Evolutionary conservation across 2,329 filamentous ascomycete genomes (phyloP), one percentile per base, ranked within the genome.

Genomic region (Lecanicillium sp.): DNA sequence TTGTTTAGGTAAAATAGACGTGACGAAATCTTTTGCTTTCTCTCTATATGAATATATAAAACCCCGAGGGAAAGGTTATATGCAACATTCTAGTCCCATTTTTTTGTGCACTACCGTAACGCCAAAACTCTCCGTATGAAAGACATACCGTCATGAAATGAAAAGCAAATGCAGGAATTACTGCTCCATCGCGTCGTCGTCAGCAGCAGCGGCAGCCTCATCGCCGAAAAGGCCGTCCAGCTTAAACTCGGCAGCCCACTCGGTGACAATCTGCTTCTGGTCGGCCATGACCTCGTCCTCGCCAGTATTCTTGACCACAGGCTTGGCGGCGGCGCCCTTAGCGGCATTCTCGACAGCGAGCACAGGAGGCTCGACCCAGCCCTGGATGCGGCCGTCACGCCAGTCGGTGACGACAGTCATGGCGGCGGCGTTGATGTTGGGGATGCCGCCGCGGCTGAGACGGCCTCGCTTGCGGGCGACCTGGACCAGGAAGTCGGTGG

Each of bases 321-420:
- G 48, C 28, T 56, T 61, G 5, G 51, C 48, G 5, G 51, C 49
- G 3, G 56, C 47, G 6, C 52, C 51, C 3, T 52, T 49, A 17
- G 49, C 51, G 25, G 57, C 50, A 17, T 48, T 53, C n/a, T 70
- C 69, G 33, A 83, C 72, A 14, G 75, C 65, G 43, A 87, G 62
- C 27, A 74, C 71, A 7, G 89, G 88, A 3, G 87, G 76, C 51
- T 88, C 84, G 34, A 81, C 77, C 89, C 89, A 95, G 41, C 89
- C 89, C 63, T 94, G 87, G 52, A 98, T 94, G 37, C 92, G 79
- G 18, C 89, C 90, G 58, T 97, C 90, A 50, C 92, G 78, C 87
- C 92, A 94, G 67, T 98, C 92, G n/a, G 81, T 92, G 42, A 98
- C 79, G 40, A 98, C 89, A 1, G 87, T 84, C 74, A 92, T 90